phyloP scores from a whole-genome alignment of 805 yeast genomes.

The Wickerhamomyces rabaulensis region DNA sequence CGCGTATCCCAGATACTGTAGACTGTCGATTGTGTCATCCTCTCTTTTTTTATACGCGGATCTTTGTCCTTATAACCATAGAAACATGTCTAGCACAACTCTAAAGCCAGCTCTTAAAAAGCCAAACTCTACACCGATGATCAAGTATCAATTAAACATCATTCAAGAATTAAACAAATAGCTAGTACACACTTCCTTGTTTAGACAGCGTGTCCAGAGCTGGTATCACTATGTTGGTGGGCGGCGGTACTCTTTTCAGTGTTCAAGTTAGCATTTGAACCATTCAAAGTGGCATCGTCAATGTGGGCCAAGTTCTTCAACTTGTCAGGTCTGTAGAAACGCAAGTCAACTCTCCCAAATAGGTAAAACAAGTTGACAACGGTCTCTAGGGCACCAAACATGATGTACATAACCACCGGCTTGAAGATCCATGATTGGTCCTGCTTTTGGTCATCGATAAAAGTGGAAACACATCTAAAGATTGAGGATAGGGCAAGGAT shows the following conservation, averaged over 20 bases:
- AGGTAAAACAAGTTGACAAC: slow-evolving; percentile 52
- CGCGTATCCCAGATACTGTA: no score
- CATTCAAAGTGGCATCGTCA: slow-evolving; percentile 8
- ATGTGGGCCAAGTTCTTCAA: slow-evolving; percentile 17
- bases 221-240: background rate
- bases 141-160: background rate
- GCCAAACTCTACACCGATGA: no score
- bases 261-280: slow-evolving; percentile 2
- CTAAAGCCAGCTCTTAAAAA: no score
- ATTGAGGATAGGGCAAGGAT: slow-evolving; percentile 46
- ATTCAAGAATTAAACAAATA: background rate
- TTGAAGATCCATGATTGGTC: slow-evolving; percentile 39
- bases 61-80: no score
- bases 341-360: slow-evolving; percentile 62
- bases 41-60: no score
- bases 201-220: background rate
- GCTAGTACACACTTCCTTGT: background rate
- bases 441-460: slow-evolving; percentile 25
- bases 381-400: slow-evolving; percentile 66
- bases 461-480: slow-evolving; percentile 44
- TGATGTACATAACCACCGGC: slow-evolving; percentile 58
- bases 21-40: no score
- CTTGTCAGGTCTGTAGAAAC: slow-evolving; percentile 75
- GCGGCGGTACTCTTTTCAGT: background rate
- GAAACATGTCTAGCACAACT: no score